These are phyloP conservation scores for Basidiobolus meristosporus DNA, from an alignment of 371 early-diverging fungal species.

Conservation along the genomic window DNA sequence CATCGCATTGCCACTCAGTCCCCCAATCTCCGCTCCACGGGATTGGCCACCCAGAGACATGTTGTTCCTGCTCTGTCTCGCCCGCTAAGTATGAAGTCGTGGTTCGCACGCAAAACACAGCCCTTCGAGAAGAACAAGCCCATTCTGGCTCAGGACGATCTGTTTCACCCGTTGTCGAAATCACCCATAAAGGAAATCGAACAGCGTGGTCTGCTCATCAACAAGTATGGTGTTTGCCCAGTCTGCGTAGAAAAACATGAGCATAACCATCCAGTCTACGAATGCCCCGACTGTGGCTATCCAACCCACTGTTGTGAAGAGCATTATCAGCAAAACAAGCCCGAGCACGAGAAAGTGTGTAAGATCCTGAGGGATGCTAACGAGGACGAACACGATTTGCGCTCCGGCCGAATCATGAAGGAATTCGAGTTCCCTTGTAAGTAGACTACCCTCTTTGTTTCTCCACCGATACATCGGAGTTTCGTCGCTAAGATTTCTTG, in stretches of 20 bases:
- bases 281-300: conserved; percentile 68
- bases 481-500: neutral
- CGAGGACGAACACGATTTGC: conserved; percentile 70
- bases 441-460: neutral
- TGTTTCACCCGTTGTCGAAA: conserved; percentile 49
- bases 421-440: conserved; percentile 73
- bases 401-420: conserved; percentile 50
- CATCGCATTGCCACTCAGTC: no score
- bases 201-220: conserved; percentile 41
- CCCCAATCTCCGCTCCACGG: no score
- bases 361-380: conserved; percentile 41
- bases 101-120: neutral
- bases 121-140: neutral
- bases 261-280: conserved; percentile 24
- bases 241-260: conserved; percentile 18
- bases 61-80: no score
- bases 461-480: neutral
- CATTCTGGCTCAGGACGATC: conserved; percentile 23
- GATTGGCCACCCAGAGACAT: no score
- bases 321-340: conserved; percentile 41
- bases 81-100: neutral
- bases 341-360: conserved; percentile 34
- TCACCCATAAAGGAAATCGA: conserved; percentile 54
- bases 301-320: conserved; percentile 66
- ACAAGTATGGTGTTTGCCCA: conserved; percentile 49